A percentile compares a stretch with the other conserved stretches of the same genome.
Conservation (phyloP, 2,329 filamentous ascomycete species). For the Pseudocercospora musae region DNA sequence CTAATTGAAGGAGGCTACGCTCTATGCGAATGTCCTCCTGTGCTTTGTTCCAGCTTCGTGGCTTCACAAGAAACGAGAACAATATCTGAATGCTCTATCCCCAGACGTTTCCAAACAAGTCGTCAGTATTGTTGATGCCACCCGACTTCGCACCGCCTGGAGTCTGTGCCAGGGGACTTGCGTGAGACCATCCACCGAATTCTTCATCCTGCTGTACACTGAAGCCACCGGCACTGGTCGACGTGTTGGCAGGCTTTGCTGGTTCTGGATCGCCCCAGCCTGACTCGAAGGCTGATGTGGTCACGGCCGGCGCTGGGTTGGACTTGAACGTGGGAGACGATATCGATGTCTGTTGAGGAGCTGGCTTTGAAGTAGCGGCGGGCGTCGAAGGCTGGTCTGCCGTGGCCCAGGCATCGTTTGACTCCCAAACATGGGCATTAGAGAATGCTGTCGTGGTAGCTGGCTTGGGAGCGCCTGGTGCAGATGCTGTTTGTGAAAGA, state of each 20-base stretch:
- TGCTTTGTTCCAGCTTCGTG: background rate
- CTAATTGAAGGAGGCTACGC: background rate
- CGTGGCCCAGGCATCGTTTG: constrained; percentile 75
- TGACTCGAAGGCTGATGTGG: constrained; percentile 44
- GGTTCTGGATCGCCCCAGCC: constrained; percentile 62
- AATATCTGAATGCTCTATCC: constrained; percentile 53
- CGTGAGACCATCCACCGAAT: constrained; percentile 91
- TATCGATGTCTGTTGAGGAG: constrained; percentile 38
- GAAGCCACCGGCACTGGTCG: constrained; percentile 26
- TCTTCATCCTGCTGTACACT: constrained; percentile 84
- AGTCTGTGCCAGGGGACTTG: constrained; percentile 46
- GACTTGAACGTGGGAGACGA: constrained; percentile 47
- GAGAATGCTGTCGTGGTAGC: constrained; percentile 7
- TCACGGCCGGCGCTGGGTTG: constrained; percentile 18
- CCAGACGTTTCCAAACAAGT: constrained; percentile 96
- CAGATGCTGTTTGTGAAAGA: constrained; percentile 55
- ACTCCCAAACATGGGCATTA: constrained; percentile 68
- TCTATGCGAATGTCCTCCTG: background rate
- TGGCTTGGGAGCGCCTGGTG: constrained; percentile 34
- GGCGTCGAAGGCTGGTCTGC: constrained; percentile 48
- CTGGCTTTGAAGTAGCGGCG: constrained; percentile 35
- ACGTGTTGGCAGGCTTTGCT: constrained; percentile 46
- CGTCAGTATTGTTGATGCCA: constrained; percentile 58
- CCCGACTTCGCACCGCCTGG: constrained; percentile 48
- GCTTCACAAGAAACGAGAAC: too few species aligned